Base-by-base conservation (phyloP, 495 filamentous ascomycete genomes). In the Chaetomidium leptoderma region DNA sequence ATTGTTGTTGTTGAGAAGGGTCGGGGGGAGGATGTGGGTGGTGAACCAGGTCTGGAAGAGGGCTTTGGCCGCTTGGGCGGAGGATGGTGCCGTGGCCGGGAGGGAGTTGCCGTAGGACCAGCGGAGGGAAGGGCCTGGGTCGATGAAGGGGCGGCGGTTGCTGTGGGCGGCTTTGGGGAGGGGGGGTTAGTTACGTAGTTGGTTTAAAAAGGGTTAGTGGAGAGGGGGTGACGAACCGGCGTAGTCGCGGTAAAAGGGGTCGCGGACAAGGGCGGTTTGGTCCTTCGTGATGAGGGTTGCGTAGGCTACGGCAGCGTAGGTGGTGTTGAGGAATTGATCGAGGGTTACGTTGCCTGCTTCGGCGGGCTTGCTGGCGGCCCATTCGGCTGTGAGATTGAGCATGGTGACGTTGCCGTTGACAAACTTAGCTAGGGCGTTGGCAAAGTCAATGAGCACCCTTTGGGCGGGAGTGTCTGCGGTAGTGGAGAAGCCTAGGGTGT, bases 31-130 rank as follows among this genome's bases (percentile, higher is more conserved):
- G 39, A 84, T 66, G 24, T 76, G 35, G 13, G 59, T 61, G 55
- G 74, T 72, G 67, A 78, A 83, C 83, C 81, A 86, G 48, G 71
- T 54, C 59, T 70, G 74, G 61, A 85, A 86, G 9, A 74, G 54
- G 5, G 76, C 77, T 55, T 77, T 78, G 60, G 81, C 81, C 4
- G 59, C 55, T 21, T 72, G 39, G 11, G 76, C 78, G 3, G 67
- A 60, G 6, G 72, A 64, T 9, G 78, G 61, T 0, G 68, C 67
- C 2, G 70, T 64, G 16, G 67, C 64, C 0, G 77, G 71, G 39
- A 73, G 66, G 2, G 62, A 46, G 55, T 81, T 76, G 27, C 78
- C 83, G 63, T 72, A 85, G 0, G 67, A 70, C 83, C 83, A 88
- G 8, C 84, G 78, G 2, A 71, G 58, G 5, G 83, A 61, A 2